phyloP scores from a whole-genome alignment of 352 stramenopile species.

The Pythium phragmiticola region DNA sequence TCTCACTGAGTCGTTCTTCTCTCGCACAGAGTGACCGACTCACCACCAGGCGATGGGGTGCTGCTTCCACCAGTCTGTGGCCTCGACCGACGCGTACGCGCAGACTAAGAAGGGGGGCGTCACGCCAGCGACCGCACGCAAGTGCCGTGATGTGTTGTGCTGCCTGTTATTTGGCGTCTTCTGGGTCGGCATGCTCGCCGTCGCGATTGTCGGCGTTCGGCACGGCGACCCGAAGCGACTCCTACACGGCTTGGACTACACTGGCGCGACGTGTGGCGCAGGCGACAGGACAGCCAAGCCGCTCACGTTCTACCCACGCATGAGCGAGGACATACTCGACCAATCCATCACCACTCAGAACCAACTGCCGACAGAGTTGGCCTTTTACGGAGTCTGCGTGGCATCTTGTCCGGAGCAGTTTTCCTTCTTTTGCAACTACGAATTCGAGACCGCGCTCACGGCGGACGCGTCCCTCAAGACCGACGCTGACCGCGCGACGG shows the following conservation, averaged over 20 bases:
- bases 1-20: neutral
- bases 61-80: conserved; percentile 57
- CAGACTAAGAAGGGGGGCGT: conserved; percentile 28
- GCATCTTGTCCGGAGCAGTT: conserved; percentile 45
- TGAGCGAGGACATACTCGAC: conserved; percentile 77
- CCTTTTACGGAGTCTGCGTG: conserved; percentile 84
- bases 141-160: conserved; percentile 74
- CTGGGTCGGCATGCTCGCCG: conserved; percentile 75
- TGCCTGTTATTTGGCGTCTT: conserved; percentile 81
- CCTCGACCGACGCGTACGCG: conserved; percentile 29
- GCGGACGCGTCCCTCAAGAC: conserved; percentile 46
- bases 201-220: conserved; percentile 61
- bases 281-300: conserved; percentile 34
- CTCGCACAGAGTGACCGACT: too few species aligned
- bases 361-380: conserved; percentile 39
- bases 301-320: conserved; percentile 75
- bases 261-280: conserved; percentile 65
- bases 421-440: conserved; percentile 70
- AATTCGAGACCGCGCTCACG: conserved; percentile 51
- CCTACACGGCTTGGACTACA: conserved; percentile 80
- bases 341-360: conserved; percentile 46
- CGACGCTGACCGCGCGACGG: conserved; percentile 39
- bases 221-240: conserved; percentile 71
- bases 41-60: conserved; percentile 47
- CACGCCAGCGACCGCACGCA: conserved; percentile 33